Percentiles rank a stretch among this genome's conserved stretches.
These are phyloP conservation scores for Penicillium ucsense DNA, from an alignment of 495 filamentous ascomycete species.

Conservation along the genomic window DNA sequence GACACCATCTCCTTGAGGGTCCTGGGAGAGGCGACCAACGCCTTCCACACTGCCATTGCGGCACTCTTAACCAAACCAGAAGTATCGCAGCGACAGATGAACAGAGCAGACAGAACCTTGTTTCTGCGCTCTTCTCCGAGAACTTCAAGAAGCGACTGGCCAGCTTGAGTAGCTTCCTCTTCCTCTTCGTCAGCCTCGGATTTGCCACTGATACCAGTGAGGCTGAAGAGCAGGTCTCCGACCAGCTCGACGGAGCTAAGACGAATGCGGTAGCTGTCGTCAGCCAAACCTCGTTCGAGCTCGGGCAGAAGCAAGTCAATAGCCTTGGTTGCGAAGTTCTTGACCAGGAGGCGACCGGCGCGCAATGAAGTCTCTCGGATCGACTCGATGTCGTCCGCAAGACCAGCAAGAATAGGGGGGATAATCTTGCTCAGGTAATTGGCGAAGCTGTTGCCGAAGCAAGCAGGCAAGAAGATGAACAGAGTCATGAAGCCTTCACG, in stretches of 20 bases:
- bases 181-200: slow-evolving; percentile 76
- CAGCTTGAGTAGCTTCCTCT: slow-evolving; percentile 67
- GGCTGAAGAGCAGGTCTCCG: slow-evolving; percentile 92
- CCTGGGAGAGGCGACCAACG: slow-evolving; percentile 81
- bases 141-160: slow-evolving; percentile 81
- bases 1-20: slow-evolving; percentile 93
- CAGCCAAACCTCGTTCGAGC: slow-evolving; percentile 87
- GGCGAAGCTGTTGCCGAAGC: slow-evolving; percentile 97
- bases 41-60: slow-evolving; percentile 92
- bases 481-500: slow-evolving; percentile 99
- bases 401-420: slow-evolving; percentile 84
- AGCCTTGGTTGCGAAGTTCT: slow-evolving; percentile 92
- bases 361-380: slow-evolving; percentile 90
- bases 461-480: slow-evolving; percentile 97
- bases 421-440: slow-evolving; percentile 93
- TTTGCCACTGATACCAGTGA: slow-evolving; percentile 86
- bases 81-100: slow-evolving; percentile 97
- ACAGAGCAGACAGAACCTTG: slow-evolving; percentile 88
- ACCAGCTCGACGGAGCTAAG: slow-evolving; percentile 96
- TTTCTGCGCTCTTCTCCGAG: slow-evolving; percentile 93
- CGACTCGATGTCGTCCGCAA: slow-evolving; percentile 91
- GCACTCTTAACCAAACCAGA: slow-evolving; percentile 84
- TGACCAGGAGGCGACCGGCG: slow-evolving; percentile 87
- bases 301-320: slow-evolving; percentile 92
- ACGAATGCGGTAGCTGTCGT: slow-evolving; percentile 92